A percentile compares a stretch with the other conserved stretches of the same genome.
phyloP scores from a whole-genome alignment of 75 land plant genomes.

The Isoetes taiwanensis region DNA sequence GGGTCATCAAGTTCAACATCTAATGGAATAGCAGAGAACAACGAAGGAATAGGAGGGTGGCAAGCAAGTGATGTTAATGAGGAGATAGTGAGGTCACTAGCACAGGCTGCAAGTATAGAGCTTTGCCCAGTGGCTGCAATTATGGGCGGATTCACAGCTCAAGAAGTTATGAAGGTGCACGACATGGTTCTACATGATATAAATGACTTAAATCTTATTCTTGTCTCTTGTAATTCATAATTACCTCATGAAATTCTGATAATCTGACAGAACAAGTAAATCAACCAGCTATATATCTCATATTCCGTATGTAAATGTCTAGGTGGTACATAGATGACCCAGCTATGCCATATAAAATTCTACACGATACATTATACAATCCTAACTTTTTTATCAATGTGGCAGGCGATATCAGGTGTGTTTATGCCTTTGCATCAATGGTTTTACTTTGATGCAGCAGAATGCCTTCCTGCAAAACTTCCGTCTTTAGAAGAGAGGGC shows the following conservation, averaged over 20 bases:
- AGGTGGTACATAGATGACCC: too few species aligned
- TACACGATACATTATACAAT: too few species aligned
- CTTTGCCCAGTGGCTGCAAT: constrained; percentile 31
- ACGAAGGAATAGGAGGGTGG: neutral
- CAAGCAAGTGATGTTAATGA: constrained; percentile 16
- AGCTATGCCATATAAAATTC: too few species aligned
- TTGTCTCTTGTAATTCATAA: too few species aligned
- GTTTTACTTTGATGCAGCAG: constrained; percentile 39
- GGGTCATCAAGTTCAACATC: neutral
- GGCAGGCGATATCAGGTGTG: constrained; percentile 33
- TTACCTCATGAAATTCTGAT: too few species aligned
- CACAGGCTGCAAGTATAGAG: constrained; percentile 28
- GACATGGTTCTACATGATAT: neutral
- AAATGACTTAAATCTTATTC: too few species aligned
- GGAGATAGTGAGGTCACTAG: constrained; percentile 16
- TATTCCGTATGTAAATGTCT: too few species aligned
- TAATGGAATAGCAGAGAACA: too few species aligned
- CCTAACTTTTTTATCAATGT: neutral
- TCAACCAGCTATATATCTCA: too few species aligned
- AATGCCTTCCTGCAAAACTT: constrained; percentile 21
- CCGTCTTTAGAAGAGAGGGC: constrained; percentile 19
- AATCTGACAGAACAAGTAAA: too few species aligned
- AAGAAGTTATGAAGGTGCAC: constrained; percentile 40
- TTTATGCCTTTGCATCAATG: constrained; percentile 37
- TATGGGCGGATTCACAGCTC: constrained; percentile 40